A percentile compares a stretch with the other conserved stretches of the same genome.
Evolutionary conservation across 345 rosid genomes (phyloP).

Genomic region (Populus deltoides): DNA sequence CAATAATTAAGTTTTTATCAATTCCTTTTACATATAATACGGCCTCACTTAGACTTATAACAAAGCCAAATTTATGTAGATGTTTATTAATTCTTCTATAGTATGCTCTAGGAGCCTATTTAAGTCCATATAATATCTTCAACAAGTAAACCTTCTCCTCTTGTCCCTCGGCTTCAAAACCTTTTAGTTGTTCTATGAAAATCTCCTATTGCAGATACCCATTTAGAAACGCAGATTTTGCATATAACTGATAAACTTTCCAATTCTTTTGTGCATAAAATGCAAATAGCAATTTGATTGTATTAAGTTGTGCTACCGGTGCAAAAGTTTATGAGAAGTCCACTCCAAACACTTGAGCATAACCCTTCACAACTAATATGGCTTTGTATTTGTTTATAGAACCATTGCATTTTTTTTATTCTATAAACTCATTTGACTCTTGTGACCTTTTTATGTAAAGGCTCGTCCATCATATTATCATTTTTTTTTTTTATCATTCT

Average conservation of each 20-base stretch:
- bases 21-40: background rate
- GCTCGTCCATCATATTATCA: background rate
- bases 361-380: background rate
- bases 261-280: background rate
- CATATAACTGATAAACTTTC: background rate
- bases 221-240: background rate
- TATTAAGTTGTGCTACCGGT: background rate
- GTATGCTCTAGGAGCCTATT: background rate
- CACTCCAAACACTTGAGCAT: background rate
- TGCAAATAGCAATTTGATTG: background rate
- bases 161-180: background rate
- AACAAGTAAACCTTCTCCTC: background rate
- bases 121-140: background rate
- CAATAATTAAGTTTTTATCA: background rate
- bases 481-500: background rate
- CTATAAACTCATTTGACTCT: no score
- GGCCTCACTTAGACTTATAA: background rate
- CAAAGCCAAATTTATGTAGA: background rate
- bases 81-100: background rate
- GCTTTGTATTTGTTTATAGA: background rate
- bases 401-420: no score
- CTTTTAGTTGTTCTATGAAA: background rate
- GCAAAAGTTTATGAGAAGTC: background rate
- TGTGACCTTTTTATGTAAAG: background rate
- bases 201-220: background rate